Base-by-base conservation (phyloP, 2,329 filamentous ascomycete genomes). In the Aureobasidium lini region DNA sequence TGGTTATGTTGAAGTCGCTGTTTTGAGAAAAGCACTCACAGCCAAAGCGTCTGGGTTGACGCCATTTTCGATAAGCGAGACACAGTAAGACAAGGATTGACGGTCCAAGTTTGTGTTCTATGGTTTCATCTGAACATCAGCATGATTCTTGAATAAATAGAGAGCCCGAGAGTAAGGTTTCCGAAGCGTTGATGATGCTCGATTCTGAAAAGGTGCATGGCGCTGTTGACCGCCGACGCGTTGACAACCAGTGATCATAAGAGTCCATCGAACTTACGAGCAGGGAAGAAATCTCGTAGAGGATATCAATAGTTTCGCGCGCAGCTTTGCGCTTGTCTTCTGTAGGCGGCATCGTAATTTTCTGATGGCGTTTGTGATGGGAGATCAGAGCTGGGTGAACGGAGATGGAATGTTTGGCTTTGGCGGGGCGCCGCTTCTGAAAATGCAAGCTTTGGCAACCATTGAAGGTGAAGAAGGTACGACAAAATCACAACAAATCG, bases 11-110 rank as follows among this genome's bases (percentile, higher is more conserved):
- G 13, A 7, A 15, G 15, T 32, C 37, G 16, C 2, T 18, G 23
- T 18, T 2, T 23, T 23, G 29, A 16, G 57, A 39, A 31, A 13
- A 34, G 13, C 23, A 77, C 90, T 70, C 81, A 97, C 94, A 28
- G 93, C 92, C 34, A 99, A 79, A 1, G 93, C 94, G 72, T 97
- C 93, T 0, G 94, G 94, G 70, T 96, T 96, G 32, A 97, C 90
- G 13, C 94, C 94, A 70, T 96, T 96, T 75, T 99, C 94, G 66
- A 99, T 95, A 73, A 99, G 83, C 57, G 91, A 96, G 62, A 97
- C 93, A 74, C 94, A 99, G 63, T 96, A 89, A 3, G 92, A 96
- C 16, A 99, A 80, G 18, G 92, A 91, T 57, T 91, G 87, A 34
- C 93, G 86, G 73, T 96, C 92, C 47, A 99, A 85, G 64, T 95